Percentiles rank a stretch among this genome's conserved stretches.
These are phyloP conservation scores for Globisporangium sylvaticum DNA, from an alignment of 352 stramenopile species.

Conservation along the genomic window DNA sequence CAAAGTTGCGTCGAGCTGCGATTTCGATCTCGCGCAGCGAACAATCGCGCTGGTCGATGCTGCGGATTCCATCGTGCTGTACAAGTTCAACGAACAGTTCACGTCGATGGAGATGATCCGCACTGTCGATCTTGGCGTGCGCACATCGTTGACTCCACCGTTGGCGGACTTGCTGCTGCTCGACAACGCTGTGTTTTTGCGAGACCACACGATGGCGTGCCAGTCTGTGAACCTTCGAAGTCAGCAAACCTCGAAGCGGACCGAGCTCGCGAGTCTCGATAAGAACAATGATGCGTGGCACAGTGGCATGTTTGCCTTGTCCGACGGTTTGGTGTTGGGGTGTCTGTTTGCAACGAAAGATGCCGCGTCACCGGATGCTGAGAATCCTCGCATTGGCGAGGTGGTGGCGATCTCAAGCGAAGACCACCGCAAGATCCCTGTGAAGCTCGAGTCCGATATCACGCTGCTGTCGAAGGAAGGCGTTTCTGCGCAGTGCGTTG, in stretches of 20 bases:
- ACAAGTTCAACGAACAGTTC: conserved; percentile 14
- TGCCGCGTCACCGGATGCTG: not conserved
- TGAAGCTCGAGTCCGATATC: conserved; percentile 12
- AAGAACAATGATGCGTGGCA: not conserved
- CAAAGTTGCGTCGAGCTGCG: not conserved
- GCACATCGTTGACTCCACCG: conserved; percentile 13
- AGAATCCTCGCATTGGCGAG: not conserved
- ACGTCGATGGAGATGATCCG: conserved; percentile 13
- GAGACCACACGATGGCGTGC: conserved; percentile 23
- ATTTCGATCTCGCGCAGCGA: not conserved
- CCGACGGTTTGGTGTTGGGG: conserved; percentile 27
- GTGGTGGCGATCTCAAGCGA: conserved; percentile 20
- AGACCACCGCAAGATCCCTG: conserved; percentile 29
- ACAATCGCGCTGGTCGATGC: not conserved
- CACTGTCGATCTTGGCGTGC: conserved; percentile 10
- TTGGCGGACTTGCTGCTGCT: conserved; percentile 8
- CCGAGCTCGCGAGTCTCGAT: conserved; percentile 4
- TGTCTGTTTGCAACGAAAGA: conserved; percentile 6
- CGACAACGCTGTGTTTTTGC: conserved; percentile 22
- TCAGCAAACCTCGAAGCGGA: conserved; percentile 32
- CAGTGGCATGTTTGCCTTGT: conserved; percentile 21
- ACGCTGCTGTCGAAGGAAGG: conserved; percentile 9
- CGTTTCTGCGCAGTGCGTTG: conserved; percentile 19
- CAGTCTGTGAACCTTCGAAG: conserved; percentile 42
- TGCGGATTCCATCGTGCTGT: conserved; percentile 3